Evolutionary conservation across 352 stramenopile species (phyloP).

Genomic region (Phytophthora citrophthora): DNA sequence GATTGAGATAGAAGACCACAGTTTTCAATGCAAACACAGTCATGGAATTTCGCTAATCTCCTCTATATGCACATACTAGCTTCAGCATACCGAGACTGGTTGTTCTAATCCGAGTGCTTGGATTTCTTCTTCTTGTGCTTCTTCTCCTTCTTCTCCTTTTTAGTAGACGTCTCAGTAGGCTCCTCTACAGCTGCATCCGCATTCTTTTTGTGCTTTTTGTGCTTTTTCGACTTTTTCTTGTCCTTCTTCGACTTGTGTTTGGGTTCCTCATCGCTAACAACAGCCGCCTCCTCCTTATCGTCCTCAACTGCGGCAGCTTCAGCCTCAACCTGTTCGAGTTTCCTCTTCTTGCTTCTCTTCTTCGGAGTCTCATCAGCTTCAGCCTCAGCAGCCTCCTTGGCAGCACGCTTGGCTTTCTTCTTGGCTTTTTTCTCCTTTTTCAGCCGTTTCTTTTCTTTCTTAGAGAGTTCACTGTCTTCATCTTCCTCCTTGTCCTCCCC

Average conservation of each 20-base stretch:
- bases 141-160: slow-evolving; percentile 47
- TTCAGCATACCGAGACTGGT: not conserved
- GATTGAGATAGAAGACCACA: slow-evolving; percentile 22
- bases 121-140: slow-evolving; percentile 59
- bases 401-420: slow-evolving; percentile 40
- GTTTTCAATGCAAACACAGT: slow-evolving; percentile 12
- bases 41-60: slow-evolving; percentile 25
- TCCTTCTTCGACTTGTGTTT: slow-evolving; percentile 39
- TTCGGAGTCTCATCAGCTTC: slow-evolving; percentile 34
- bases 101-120: slow-evolving; percentile 39
- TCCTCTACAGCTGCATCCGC: slow-evolving; percentile 7
- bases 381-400: slow-evolving; percentile 28
- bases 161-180: slow-evolving; percentile 14
- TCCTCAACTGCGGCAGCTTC: slow-evolving; percentile 33
- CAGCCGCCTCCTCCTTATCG: slow-evolving; percentile 32
- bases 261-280: slow-evolving; percentile 28
- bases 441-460: slow-evolving; percentile 46
- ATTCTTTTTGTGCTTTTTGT: slow-evolving; percentile 26
- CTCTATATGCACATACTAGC: slow-evolving; percentile 16
- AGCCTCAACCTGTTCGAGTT: slow-evolving; percentile 40
- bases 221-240: slow-evolving; percentile 60
- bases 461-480: slow-evolving; percentile 26
- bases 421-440: slow-evolving; percentile 55
- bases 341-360: slow-evolving; percentile 52
- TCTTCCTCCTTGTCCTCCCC: slow-evolving; percentile 18